Base-by-base conservation (phyloP, 441 rosid genomes). In the Populus hybrid region DNA sequence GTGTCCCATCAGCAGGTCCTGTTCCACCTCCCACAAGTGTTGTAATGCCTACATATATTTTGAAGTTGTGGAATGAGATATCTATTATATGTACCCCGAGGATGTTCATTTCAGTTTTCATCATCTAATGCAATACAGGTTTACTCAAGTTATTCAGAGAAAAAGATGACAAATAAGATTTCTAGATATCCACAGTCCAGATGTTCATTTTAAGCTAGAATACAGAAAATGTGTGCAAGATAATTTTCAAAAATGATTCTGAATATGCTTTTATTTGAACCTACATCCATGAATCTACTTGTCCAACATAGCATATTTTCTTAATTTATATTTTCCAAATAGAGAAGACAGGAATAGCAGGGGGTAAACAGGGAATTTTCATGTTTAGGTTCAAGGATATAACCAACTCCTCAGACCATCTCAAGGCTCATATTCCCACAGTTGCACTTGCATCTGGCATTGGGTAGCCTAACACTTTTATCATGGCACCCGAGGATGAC, bases 21-120 rank as follows among this genome's bases (percentile, higher is more conserved):
- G 99, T 95, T 77, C 98, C 99, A 75, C 99, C 99, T 84, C 98
- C 98, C 66, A 95, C 85, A 82, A 95, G 77, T 3, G 99, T 95
- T 75, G 98, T 95, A 76, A 91, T 85, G 64, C 99, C 99, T 95
- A 56, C 72, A 89, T n/a, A 75, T 7, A 65, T 29, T 12, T 18
- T 28, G 23, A 70, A 83, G 24, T 38, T 75, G 71, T 72, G 59
- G 21, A 5, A 65, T 10, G 42, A 70, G 56, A 63, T n/a, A 76
- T 24, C 71, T 26, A 21, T 61, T 63, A 26, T 36, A n/a, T 4
- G 67, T 75, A 29, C 63, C 68, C 68, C 2, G 71, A 35, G 64
- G n/a, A 79, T 75, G 64, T 69, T 75, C 2, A 66, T 33, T 63
- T 56, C 24, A 68, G 24, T 72, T 76, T 45, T 40, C 21, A 31